phyloP scores from a whole-genome alignment of 169 alveolate species.

The Pseudocohnilembus persalinus region DNA sequence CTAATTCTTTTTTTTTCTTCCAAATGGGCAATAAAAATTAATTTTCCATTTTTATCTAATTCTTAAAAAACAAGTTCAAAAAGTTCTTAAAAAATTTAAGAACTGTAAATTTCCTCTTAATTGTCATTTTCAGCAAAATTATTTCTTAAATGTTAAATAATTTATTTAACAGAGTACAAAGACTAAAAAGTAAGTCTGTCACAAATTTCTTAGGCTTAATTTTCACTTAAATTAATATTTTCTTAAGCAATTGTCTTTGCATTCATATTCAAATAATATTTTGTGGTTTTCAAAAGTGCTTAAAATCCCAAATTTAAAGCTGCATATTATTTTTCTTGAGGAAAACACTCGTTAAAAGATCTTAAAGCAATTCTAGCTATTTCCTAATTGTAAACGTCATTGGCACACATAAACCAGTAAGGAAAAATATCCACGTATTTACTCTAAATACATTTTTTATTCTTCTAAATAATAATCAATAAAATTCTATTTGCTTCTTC shows the following conservation, averaged over 20 bases:
- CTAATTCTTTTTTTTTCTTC: constrained; percentile 6
- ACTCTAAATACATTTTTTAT: constrained; percentile 11
- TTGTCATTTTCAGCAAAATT: not conserved
- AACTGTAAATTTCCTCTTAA: not conserved
- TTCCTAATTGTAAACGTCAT: constrained; percentile 5
- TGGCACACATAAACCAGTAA: constrained; percentile 4
- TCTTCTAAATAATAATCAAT: constrained; percentile 9
- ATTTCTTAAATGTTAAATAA: no score
- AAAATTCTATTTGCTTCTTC: constrained; percentile 16
- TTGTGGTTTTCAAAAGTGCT: not conserved
- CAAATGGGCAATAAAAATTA: not conserved
- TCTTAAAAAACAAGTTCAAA: constrained; percentile 2
- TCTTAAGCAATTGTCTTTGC: not conserved
- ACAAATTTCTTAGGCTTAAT: constrained; percentile 4
- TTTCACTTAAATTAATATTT: constrained; percentile 13
- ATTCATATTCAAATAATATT: not conserved
- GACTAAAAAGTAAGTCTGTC: constrained; percentile 14
- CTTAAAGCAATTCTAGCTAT: not conserved
- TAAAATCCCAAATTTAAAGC: not conserved
- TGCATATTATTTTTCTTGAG: constrained; percentile 6
- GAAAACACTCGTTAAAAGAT: constrained; percentile 6
- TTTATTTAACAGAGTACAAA: constrained; percentile 6
- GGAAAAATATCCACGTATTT: constrained; percentile 13
- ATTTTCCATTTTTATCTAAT: not conserved
- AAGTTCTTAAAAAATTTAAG: not conserved